phyloP scores from a whole-genome alignment of 2,329 filamentous ascomycete species.

The Thermothelomyces thermophilus region DNA sequence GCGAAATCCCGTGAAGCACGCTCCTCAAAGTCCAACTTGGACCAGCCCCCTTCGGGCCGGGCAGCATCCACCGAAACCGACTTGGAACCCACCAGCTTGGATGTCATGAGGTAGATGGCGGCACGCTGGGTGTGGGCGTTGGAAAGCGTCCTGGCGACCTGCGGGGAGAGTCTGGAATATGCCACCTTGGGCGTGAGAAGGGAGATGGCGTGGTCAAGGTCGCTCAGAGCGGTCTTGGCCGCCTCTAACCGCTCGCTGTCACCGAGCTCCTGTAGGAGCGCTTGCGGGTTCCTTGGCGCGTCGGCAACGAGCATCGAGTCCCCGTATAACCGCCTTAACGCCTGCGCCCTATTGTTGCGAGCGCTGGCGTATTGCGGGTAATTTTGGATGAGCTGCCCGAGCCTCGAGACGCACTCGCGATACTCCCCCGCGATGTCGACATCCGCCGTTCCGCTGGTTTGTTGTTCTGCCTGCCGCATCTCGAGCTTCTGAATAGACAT shows the following conservation, averaged over 20 bases:
- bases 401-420: conserved; percentile 38
- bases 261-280: conserved; percentile 36
- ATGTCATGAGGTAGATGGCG: conserved; percentile 54
- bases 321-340: conserved; percentile 54
- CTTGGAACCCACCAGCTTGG: conserved; percentile 41
- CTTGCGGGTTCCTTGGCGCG: conserved; percentile 33
- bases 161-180: conserved; percentile 51
- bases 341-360: conserved; percentile 68
- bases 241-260: conserved; percentile 34
- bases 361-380: conserved; percentile 64
- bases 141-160: conserved; percentile 59
- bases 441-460: conserved; percentile 27
- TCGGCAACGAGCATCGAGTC: conserved; percentile 48
- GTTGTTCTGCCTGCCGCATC: conserved; percentile 41
- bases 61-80: conserved; percentile 33
- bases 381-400: conserved; percentile 51
- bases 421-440: conserved; percentile 41
- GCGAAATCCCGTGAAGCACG: conserved; percentile 57
- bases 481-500: conserved; percentile 49
- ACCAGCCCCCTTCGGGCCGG: conserved; percentile 45
- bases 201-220: conserved; percentile 52
- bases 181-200: conserved; percentile 50
- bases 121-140: conserved; percentile 67
- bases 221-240: conserved; percentile 39
- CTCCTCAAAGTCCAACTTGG: conserved; percentile 52